phyloP scores from a whole-genome alignment of 768 basidiomycete species.

The Suillus spraguei region DNA sequence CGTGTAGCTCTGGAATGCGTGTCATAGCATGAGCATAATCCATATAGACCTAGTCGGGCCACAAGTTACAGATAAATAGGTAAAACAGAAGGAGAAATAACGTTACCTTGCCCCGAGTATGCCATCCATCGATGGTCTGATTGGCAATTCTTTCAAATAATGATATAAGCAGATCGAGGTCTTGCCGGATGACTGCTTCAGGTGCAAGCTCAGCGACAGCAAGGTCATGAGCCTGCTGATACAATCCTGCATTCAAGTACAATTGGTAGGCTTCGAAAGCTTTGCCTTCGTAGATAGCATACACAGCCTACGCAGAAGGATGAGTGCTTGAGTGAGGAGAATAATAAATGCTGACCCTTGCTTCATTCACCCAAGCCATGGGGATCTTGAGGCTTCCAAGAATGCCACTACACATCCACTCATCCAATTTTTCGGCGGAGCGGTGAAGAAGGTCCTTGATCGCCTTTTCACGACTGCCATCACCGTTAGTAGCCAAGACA shows the following conservation, averaged over 20 bases:
- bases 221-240: slow-evolving; percentile 77
- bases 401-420: slow-evolving; percentile 72
- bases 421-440: slow-evolving; percentile 64
- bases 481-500: slow-evolving; percentile 13
- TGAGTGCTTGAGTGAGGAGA: neutral
- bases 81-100: slow-evolving; percentile 10
- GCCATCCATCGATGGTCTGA: slow-evolving; percentile 70
- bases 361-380: slow-evolving; percentile 84
- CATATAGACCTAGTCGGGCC: slow-evolving; percentile 54
- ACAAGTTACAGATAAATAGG: slow-evolving; percentile 13
- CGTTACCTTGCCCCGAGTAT: slow-evolving; percentile 77
- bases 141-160: slow-evolving; percentile 70
- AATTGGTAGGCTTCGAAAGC: slow-evolving; percentile 77
- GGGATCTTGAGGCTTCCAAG: slow-evolving; percentile 83
- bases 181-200: slow-evolving; percentile 71
- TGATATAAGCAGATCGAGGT: slow-evolving; percentile 59
- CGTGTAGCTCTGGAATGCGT: slow-evolving; percentile 57
- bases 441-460: slow-evolving; percentile 81
- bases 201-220: slow-evolving; percentile 87
- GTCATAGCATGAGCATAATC: slow-evolving; percentile 72
- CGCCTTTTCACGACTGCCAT: slow-evolving; percentile 72
- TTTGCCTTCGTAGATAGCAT: slow-evolving; percentile 60
- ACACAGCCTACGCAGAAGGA: slow-evolving; percentile 54
- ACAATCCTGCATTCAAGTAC: slow-evolving; percentile 69
- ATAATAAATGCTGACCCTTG: slow-evolving; percentile 56